These are phyloP conservation scores for Xylariaceae sp. DNA, from an alignment of 2,329 filamentous ascomycete species.

Conservation along the genomic window DNA sequence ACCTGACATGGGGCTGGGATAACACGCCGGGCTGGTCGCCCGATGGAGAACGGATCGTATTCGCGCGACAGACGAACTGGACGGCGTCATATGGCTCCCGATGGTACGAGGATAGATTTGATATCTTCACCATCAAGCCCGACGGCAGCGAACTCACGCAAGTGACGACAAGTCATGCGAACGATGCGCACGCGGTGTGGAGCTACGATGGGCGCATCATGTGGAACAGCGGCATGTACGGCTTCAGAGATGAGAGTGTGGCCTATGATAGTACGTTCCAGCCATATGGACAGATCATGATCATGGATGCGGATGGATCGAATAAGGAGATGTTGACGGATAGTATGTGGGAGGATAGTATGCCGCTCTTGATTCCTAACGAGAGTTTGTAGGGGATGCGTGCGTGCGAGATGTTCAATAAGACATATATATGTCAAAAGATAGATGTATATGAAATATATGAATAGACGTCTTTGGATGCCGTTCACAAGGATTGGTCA, in stretches of 20 bases:
- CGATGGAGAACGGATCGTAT: constrained; percentile 27
- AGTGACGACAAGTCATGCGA: constrained; percentile 33
- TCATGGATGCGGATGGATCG: constrained; percentile 40
- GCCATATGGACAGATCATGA: constrained; percentile 41
- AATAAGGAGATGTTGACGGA: constrained; percentile 29
- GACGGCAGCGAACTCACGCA: constrained; percentile 35
- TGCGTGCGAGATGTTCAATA: neutral
- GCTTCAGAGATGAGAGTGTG: constrained; percentile 39
- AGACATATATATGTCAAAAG: too few species aligned
- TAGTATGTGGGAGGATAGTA: constrained; percentile 32
- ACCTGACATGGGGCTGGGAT: constrained; percentile 35
- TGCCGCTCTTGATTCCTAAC: constrained; percentile 20
- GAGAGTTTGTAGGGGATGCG: neutral
- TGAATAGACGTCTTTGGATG: too few species aligned
- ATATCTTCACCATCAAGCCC: constrained; percentile 39
- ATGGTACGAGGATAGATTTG: constrained; percentile 24
- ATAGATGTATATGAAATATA: too few species aligned
- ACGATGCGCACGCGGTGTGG: constrained; percentile 44
- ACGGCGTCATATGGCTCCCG: neutral
- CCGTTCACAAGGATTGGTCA: too few species aligned
- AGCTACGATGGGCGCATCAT: constrained; percentile 38
- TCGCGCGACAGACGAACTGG: constrained; percentile 1
- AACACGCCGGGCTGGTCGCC: constrained; percentile 38
- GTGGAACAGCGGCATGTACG: constrained; percentile 40
- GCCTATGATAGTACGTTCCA: constrained; percentile 42